Conservation (phyloP, 2,329 filamentous ascomycete species). For the Alternaria solani region DNA sequence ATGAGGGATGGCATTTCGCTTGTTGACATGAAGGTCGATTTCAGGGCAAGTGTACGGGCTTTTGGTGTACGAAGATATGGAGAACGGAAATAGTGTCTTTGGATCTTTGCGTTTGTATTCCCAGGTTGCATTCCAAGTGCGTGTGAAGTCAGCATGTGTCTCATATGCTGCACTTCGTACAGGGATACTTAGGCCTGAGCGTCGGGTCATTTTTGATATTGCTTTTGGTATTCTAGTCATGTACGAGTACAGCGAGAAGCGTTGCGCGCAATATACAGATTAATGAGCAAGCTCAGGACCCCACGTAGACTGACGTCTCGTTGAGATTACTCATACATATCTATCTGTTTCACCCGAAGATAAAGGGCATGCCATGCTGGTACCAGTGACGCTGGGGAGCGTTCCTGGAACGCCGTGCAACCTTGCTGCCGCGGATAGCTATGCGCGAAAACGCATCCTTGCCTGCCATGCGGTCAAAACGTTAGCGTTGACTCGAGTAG, state of each 20-base stretch:
- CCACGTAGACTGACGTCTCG: background rate
- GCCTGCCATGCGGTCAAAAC: conserved; percentile 2
- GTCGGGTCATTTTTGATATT: conserved; percentile 9
- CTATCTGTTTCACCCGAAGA: background rate
- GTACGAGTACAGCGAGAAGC: background rate
- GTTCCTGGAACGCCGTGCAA: conserved; percentile 7
- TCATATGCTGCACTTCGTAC: background rate
- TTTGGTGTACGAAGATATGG: conserved; percentile 1
- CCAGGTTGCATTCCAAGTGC: background rate
- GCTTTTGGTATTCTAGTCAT: conserved; percentile 2
- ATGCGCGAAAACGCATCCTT: conserved; percentile 6
- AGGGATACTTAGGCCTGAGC: background rate
- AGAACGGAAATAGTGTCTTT: background rate
- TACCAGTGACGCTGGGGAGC: background rate
- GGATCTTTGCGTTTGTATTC: conserved; percentile 1
- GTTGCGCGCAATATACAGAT: background rate
- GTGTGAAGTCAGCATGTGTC: background rate
- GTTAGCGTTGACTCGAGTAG: conserved; percentile 8
- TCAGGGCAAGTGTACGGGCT: background rate
- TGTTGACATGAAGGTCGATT: background rate
- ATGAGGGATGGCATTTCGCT: background rate
- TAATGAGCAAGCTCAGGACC: background rate
- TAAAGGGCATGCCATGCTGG: background rate
- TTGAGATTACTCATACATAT: background rate
- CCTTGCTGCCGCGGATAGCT: conserved; percentile 7